phyloP scores from a whole-genome alignment of 768 basidiomycete species.

The Phaeotremella skinneri region DNA sequence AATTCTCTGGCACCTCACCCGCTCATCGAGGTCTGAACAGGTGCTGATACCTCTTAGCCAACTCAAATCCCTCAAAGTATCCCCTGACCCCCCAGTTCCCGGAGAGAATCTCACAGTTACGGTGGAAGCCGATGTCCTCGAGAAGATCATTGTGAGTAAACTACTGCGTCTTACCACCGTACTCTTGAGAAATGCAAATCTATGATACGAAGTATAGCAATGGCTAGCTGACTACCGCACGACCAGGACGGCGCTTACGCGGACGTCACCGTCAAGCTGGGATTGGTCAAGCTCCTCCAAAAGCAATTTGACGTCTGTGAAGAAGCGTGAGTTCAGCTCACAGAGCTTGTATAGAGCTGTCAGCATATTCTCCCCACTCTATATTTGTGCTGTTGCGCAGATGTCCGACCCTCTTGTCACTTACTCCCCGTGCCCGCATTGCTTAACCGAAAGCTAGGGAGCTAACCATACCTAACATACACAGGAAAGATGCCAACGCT shows the following conservation, averaged over 20 bases:
- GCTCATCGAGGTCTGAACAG: conserved; percentile 55
- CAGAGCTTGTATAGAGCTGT: conserved; percentile 1
- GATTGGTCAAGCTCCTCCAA: conserved; percentile 78
- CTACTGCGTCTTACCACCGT: not conserved
- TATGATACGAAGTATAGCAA: not conserved
- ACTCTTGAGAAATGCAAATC: too few relatives aligned
- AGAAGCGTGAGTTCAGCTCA: conserved; percentile 71
- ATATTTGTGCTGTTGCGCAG: not conserved
- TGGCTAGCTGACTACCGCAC: too few relatives aligned
- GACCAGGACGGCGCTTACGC: conserved; percentile 83
- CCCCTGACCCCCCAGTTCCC: conserved; percentile 84
- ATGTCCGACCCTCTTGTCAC: not conserved
- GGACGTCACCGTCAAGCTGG: conserved; percentile 88
- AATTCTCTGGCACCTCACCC: conserved; percentile 14
- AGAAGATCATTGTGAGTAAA: conserved; percentile 64
- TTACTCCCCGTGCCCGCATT: not conserved
- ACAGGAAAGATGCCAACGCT: conserved; percentile 70
- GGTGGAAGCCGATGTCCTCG: conserved; percentile 62
- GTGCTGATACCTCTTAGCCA: conserved; percentile 47
- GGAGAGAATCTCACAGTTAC: conserved; percentile 84
- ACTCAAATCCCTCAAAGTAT: conserved; percentile 68
- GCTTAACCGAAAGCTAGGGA: not conserved
- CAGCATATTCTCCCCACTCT: conserved; percentile 1
- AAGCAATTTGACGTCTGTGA: conserved; percentile 86
- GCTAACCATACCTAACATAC: conserved; percentile 6